Conservation (phyloP, 108 stramenopile genomes). For the Nannochloropsis salina region DNA sequence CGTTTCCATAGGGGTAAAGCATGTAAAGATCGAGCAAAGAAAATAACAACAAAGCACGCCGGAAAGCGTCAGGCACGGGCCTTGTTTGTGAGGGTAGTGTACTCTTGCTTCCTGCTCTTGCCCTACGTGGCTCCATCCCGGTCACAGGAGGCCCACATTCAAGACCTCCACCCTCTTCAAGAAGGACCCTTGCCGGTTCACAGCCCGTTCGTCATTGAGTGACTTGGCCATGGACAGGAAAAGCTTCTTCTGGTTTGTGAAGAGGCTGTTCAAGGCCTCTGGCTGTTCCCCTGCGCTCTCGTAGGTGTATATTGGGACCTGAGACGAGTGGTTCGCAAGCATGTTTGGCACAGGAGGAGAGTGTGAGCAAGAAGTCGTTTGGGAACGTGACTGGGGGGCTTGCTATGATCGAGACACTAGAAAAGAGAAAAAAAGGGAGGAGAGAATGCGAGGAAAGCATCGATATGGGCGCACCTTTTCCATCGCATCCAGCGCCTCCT, state of each 20-base stretch:
- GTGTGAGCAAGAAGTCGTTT: too few species aligned
- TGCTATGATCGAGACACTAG: too few species aligned
- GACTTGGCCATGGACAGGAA: constrained; percentile 1
- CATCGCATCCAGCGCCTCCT: background rate
- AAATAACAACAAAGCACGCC: too few species aligned
- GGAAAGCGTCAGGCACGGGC: too few species aligned
- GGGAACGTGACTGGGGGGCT: too few species aligned
- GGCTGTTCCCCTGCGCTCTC: background rate
- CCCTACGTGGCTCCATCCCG: background rate
- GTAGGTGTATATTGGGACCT: background rate
- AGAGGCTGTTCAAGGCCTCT: background rate
- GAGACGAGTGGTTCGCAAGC: background rate
- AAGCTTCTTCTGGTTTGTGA: background rate
- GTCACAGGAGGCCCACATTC: background rate
- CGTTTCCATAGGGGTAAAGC: too few species aligned
- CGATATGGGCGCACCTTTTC: background rate
- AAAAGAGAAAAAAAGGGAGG: too few species aligned
- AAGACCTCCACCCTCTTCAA: constrained; percentile 12
- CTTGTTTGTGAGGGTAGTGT: too few species aligned
- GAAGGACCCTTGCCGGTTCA: background rate
- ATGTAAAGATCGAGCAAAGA: too few species aligned
- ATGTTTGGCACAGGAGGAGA: too few species aligned
- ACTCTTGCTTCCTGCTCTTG: too few species aligned
- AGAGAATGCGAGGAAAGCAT: background rate
- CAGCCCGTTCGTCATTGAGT: background rate